These are phyloP conservation scores for Corynespora cassiicola DNA, from an alignment of 2,329 filamentous ascomycete species.

Conservation along the genomic window DNA sequence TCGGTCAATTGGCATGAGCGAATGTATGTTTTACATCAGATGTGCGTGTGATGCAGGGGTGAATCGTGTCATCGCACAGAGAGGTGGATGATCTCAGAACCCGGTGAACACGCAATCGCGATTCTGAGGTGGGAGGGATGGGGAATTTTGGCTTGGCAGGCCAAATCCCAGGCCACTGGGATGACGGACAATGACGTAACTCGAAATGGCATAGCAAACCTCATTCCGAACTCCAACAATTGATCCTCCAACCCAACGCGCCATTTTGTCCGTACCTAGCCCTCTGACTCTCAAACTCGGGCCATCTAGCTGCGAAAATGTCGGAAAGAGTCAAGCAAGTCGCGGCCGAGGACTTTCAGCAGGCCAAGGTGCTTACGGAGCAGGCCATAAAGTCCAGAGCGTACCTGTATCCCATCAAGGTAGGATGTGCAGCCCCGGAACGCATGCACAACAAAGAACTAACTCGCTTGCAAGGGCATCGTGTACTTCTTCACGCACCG, in stretches of 20 bases:
- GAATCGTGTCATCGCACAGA: no score
- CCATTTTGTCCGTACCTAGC: slow-evolving; percentile 3
- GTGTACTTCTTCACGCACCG: slow-evolving; percentile 65
- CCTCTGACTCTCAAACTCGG: slow-evolving; percentile 3
- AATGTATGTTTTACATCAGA: no score
- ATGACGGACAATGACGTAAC: slow-evolving; percentile 16
- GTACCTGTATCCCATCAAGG: slow-evolving; percentile 85
- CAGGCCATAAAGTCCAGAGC: slow-evolving; percentile 78
- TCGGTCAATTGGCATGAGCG: no score
- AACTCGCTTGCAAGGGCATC: slow-evolving; percentile 58
- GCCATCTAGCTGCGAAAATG: slow-evolving; percentile 27
- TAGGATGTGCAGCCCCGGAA: slow-evolving; percentile 29
- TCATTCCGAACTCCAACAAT: no score
- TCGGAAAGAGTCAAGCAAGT: slow-evolving; percentile 63
- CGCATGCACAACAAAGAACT: slow-evolving; percentile 5
- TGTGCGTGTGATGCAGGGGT: no score
- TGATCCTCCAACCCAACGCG: background rate
- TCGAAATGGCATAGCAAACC: background rate
- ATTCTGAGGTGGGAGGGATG: no score
- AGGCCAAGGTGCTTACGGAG: slow-evolving; percentile 67
- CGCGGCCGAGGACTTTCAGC: slow-evolving; percentile 72
- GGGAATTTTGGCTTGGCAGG: slow-evolving; percentile 1
- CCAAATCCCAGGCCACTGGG: slow-evolving; percentile 9
- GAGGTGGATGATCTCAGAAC: no score
- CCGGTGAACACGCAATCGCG: no score